These are phyloP conservation scores for Miscanthus lutarioriparius DNA, from an alignment of 176 grass and related monocot species.

Conservation along the genomic window DNA sequence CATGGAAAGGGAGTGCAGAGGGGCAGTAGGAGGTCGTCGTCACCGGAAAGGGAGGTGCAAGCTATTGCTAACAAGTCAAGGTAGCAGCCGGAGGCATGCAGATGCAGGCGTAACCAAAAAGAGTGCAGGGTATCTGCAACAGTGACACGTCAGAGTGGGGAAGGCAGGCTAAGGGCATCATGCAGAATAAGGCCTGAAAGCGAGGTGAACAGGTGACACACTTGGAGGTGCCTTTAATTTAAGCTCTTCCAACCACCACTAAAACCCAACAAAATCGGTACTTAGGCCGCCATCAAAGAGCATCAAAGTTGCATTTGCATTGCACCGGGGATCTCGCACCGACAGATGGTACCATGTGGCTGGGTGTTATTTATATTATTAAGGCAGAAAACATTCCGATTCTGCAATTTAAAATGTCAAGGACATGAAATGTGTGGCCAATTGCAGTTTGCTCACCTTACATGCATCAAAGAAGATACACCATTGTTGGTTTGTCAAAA, in stretches of 20 bases:
- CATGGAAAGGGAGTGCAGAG: conserved; percentile 27
- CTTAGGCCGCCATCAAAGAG: not conserved
- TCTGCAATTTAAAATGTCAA: not conserved
- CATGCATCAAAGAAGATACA: not conserved
- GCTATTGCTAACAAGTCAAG: conserved; percentile 44
- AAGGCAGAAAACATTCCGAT: conserved; percentile 17
- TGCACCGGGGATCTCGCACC: conserved; percentile 7
- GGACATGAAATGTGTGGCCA: not conserved
- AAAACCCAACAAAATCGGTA: not conserved
- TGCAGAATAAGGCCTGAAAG: conserved; percentile 31
- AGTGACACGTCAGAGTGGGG: conserved; percentile 17
- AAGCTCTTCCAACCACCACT: conserved; percentile 31
- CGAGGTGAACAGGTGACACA: conserved; percentile 26
- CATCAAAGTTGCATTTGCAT: conserved; percentile 1
- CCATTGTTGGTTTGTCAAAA: not conserved
- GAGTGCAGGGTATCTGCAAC: conserved; percentile 4
- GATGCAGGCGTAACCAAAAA: conserved; percentile 10
- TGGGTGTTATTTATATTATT: not conserved
- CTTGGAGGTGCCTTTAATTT: conserved; percentile 35
- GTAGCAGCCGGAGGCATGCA: conserved; percentile 28
- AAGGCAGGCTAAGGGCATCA: not conserved
- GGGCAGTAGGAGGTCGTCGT: conserved; percentile 38
- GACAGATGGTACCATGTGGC: conserved; percentile 13
- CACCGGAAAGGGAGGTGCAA: conserved; percentile 44
- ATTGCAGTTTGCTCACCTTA: not conserved